Conservation (phyloP, 805 yeast species). For the Candida hungchunana region DNA sequence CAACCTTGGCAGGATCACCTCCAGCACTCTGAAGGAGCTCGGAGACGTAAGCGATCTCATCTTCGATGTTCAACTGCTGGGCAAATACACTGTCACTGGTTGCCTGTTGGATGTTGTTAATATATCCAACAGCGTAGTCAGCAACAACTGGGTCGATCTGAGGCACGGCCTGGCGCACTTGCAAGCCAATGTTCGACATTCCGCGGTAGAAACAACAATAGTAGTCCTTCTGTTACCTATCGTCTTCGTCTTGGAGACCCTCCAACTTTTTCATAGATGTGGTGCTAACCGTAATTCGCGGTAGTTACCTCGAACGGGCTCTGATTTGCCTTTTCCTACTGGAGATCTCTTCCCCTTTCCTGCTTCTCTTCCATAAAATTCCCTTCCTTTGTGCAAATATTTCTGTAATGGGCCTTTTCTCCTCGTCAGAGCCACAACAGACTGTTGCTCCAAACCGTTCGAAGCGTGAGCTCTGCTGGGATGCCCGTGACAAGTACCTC, state of each 20-base stretch:
- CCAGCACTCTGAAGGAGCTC: constrained; percentile 77
- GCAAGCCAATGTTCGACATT: constrained; percentile 41
- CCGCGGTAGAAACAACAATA: no score
- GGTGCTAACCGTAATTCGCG: no score
- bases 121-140: constrained; percentile 90
- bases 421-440: constrained; percentile 27
- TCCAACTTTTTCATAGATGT: no score
- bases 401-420: constrained; percentile 45
- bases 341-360: no score
- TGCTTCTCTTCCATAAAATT: no score
- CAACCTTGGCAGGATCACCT: constrained; percentile 57
- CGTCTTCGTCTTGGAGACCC: no score
- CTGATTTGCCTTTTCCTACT: no score
- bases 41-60: constrained; percentile 66
- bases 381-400: no score
- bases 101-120: constrained; percentile 70
- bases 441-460: constrained; percentile 53
- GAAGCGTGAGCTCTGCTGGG: constrained; percentile 84
- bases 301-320: no score
- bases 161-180: constrained; percentile 83
- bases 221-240: no score
- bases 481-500: constrained; percentile 73
- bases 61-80: constrained; percentile 59
- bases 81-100: constrained; percentile 83
- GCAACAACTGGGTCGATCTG: constrained; percentile 79